Percentiles rank a stretch among this genome's conserved stretches.
Conservation (phyloP, 768 basidiomycete species). For the Lactarius trivialis region DNA sequence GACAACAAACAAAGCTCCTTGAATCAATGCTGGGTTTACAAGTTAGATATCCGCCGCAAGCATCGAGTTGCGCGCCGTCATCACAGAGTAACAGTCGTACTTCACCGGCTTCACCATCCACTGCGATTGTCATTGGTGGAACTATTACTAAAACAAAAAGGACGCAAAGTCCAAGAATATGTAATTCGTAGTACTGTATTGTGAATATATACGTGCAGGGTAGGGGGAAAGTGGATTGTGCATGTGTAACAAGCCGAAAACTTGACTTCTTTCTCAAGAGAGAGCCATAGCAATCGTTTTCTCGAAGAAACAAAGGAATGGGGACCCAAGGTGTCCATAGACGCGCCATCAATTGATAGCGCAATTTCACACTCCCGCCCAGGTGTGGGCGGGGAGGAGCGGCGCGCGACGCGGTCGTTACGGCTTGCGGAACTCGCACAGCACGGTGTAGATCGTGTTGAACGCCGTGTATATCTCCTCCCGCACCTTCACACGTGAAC, state of each 20-base stretch:
- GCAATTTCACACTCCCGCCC: constrained; percentile 6
- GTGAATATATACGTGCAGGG: constrained; percentile 21
- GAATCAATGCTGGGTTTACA: too few species aligned
- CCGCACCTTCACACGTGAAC: constrained; percentile 60
- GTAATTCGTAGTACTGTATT: constrained; percentile 18
- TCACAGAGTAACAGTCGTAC: too few species aligned
- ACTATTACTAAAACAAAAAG: constrained; percentile 20
- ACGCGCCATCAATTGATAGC: not conserved
- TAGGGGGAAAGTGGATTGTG: constrained; percentile 12
- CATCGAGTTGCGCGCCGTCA: too few species aligned
- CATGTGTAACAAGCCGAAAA: constrained; percentile 1
- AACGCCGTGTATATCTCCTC: constrained; percentile 99
- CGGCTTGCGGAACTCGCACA: constrained; percentile 92
- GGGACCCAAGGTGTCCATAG: constrained; percentile 3
- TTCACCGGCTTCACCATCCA: constrained; percentile 5
- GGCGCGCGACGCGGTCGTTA: constrained; percentile 29
- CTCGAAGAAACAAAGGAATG: not conserved
- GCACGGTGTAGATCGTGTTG: constrained; percentile 98
- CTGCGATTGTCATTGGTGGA: constrained; percentile 16
- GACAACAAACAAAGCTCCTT: too few species aligned
- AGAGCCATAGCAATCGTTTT: constrained; percentile 1
- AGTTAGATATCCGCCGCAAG: too few species aligned
- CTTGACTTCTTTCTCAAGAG: not conserved
- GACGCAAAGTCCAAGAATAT: constrained; percentile 12
- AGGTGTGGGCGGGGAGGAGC: constrained; percentile 16